phyloP scores from a whole-genome alignment of 1,139 yeast species.

The Yamadazyma friedrichii region DNA sequence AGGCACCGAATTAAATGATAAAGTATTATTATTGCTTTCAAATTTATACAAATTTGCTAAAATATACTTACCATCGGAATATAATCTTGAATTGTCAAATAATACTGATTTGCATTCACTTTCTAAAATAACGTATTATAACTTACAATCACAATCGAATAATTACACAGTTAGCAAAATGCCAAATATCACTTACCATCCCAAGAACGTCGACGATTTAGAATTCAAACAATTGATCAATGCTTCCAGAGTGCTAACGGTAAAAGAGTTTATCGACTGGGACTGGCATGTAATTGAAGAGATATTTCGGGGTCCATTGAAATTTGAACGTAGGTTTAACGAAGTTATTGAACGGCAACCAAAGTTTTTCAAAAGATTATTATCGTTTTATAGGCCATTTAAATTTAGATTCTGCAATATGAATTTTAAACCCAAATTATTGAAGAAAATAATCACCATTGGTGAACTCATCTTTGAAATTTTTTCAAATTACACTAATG shows the following conservation, averaged over 20 bases:
- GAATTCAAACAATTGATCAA: slow-evolving; percentile 66
- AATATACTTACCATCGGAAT: slow-evolving; percentile 49
- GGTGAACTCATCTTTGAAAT: slow-evolving; percentile 74
- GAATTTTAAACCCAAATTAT: slow-evolving; percentile 25
- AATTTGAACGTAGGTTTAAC: slow-evolving; percentile 69
- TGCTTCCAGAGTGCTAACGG: slow-evolving; percentile 69
- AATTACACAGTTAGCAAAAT: not conserved
- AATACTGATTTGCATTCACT: slow-evolving; percentile 12
- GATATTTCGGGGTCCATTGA: slow-evolving; percentile 76
- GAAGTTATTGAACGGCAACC: slow-evolving; percentile 74
- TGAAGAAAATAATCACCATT: slow-evolving; percentile 58
- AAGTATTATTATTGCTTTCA: slow-evolving; percentile 62
- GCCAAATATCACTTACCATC: slow-evolving; percentile 1
- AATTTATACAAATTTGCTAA: slow-evolving; percentile 60
- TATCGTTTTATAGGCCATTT: slow-evolving; percentile 90
- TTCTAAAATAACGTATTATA: slow-evolving; percentile 13
- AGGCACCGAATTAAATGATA: slow-evolving; percentile 40
- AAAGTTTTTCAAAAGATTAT: slow-evolving; percentile 77
- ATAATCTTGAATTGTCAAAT: slow-evolving; percentile 15
- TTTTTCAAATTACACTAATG: slow-evolving; percentile 61
- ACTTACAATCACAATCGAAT: slow-evolving; percentile 6
- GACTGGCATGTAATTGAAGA: slow-evolving; percentile 61
- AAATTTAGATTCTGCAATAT: slow-evolving; percentile 76
- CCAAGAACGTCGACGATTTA: slow-evolving; percentile 54
- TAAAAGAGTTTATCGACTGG: slow-evolving; percentile 85